Conservation (phyloP, 768 basidiomycete species). For the Rhizopogon sp. region DNA sequence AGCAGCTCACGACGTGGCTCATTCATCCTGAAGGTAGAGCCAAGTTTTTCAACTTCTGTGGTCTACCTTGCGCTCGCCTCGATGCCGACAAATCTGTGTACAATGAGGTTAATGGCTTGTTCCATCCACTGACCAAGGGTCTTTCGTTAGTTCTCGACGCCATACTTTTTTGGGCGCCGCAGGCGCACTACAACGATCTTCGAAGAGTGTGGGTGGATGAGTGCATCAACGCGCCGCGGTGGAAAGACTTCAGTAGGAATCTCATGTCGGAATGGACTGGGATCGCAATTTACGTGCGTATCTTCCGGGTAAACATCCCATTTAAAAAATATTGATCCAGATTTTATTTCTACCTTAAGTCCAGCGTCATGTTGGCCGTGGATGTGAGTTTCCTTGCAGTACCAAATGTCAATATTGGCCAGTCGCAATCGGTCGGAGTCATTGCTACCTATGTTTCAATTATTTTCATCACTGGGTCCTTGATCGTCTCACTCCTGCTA, state of each 20-base stretch:
- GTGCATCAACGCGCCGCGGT: constrained; percentile 6
- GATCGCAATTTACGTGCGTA: constrained; percentile 10
- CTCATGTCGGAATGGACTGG: constrained; percentile 10
- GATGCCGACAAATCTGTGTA: constrained; percentile 38
- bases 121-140: background rate
- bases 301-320: background rate
- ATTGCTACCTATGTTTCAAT: constrained; percentile 6
- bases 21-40: constrained; percentile 14
- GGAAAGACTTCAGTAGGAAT: constrained; percentile 16
- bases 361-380: constrained; percentile 29
- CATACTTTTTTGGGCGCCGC: constrained; percentile 1
- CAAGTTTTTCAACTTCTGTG: constrained; percentile 43
- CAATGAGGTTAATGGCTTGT: background rate
- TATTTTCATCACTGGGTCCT: constrained; percentile 5
- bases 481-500: constrained; percentile 8
- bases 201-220: constrained; percentile 4
- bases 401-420: constrained; percentile 24
- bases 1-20: background rate
- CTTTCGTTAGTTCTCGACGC: constrained; percentile 1
- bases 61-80: constrained; percentile 42
- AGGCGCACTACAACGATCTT: constrained; percentile 28
- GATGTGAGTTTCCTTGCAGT: constrained; percentile 31
- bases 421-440: background rate
- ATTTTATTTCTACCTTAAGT: constrained; percentile 8
- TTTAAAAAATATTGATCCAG: background rate